Evolutionary conservation across 2,329 filamentous ascomycete species (phyloP), one percentile per base, ranked within the genome.

Genomic region (Helicocarpus griseus): DNA sequence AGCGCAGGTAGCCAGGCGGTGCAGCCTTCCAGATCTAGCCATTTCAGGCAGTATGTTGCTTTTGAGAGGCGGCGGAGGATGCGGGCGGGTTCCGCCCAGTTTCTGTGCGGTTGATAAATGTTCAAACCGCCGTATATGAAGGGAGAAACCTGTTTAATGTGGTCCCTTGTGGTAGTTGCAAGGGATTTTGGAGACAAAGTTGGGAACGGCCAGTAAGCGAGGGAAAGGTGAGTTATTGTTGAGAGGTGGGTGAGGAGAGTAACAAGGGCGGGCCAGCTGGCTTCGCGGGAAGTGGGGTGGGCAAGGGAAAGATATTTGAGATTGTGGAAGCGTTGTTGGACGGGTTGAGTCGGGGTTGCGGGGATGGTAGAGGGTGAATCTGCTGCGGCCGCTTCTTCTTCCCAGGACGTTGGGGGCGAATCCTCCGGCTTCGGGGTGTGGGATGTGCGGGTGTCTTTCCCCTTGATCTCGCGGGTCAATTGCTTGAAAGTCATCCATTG

Each of bases 21-120:
- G 58, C 81, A 84, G 7, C 80, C 80, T 61, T 82, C 77, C 1
- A 84, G 65, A 57, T 83, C 81, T 1, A 84, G 70, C 78, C 79
- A 83, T 57, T 76, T 73, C 2, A 84, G 68, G 41, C 78, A 79
- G 57, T 82, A 78, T 0, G 79, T 77, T 40, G 73, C 72, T 43
- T 72, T 67, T 24, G 77, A 79, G 1, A 84, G 67, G 22, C 75
- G 75, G 5, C 78, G 75, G 1, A 84, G 68, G 19, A 83, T 73
- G 17, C 73, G 73, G 1, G 77, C 72, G 1, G 79, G 74, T 61
- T 82, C 79, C 35, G 73, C 70, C 70, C 74, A 77, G 60, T 82
- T 75, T 49, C 77, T 69, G 51, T 81, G 69, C 68, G 6, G 75
- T n/a, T n/a, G 75, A 63, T 81, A 81, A 49, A 73, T 70, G 52